phyloP scores from a whole-genome alignment of 192 early-diverging fungal genomes.

The Phlyctochytrium arcticum region DNA sequence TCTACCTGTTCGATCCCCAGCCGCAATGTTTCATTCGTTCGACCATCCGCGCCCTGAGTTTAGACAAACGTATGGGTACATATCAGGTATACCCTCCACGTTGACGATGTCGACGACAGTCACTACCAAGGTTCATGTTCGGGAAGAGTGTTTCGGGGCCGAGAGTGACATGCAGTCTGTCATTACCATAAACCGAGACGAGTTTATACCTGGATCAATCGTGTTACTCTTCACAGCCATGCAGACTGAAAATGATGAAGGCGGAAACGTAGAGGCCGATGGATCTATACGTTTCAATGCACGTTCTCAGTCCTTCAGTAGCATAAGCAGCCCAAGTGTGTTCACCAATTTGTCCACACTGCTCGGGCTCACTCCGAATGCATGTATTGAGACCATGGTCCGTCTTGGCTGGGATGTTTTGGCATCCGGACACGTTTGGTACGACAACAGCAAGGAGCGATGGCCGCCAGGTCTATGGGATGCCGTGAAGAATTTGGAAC shows the following conservation, averaged over 20 bases:
- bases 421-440: constrained; percentile 35
- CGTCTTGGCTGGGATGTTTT: constrained; percentile 45
- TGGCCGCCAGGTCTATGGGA: constrained; percentile 54
- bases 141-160: neutral
- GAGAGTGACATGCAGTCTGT: constrained; percentile 40
- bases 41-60: neutral
- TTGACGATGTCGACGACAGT: constrained; percentile 41
- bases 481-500: constrained; percentile 55
- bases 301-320: neutral
- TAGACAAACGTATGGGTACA: constrained; percentile 29
- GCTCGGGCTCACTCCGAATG: constrained; percentile 38
- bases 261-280: neutral
- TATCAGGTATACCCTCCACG: constrained; percentile 56
- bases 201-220: constrained; percentile 85
- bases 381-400: constrained; percentile 43
- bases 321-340: neutral
- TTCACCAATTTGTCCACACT: constrained; percentile 39
- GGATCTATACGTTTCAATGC: neutral
- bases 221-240: constrained; percentile 54
- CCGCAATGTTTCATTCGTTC: constrained; percentile 31
- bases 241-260: neutral
- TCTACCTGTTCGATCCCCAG: constrained; percentile 8
- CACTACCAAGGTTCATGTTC: constrained; percentile 18
- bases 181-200: constrained; percentile 43
- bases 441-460: neutral